A percentile compares a stretch with the other conserved stretches of the same genome.
Evolutionary conservation across 1,284 basidiomycete genomes (phyloP).

Genomic region (Heterobasidion irregulare): DNA sequence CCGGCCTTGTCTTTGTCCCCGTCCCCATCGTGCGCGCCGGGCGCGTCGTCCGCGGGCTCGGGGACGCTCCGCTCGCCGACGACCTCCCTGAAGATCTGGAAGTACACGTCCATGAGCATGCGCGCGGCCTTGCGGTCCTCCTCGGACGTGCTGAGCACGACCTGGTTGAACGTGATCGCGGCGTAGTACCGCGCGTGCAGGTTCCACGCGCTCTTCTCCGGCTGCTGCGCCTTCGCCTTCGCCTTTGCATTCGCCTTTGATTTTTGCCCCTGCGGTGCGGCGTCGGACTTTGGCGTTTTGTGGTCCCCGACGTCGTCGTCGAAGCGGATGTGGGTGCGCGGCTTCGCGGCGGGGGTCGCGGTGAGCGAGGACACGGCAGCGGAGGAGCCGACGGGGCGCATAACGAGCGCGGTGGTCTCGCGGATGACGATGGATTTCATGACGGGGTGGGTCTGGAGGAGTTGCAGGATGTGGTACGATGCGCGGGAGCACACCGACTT

Average conservation of each 20-base stretch:
- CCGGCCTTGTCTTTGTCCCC: slow-evolving; percentile 26
- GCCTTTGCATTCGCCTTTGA: slow-evolving; percentile 8
- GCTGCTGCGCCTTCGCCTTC: neutral
- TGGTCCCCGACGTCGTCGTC: slow-evolving; percentile 14
- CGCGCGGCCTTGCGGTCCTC: slow-evolving; percentile 74
- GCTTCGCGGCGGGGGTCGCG: slow-evolving; percentile 18
- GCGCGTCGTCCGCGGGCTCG: slow-evolving; percentile 16
- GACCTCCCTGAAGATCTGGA: slow-evolving; percentile 89
- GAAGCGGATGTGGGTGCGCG: slow-evolving; percentile 29
- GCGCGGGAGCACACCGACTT: slow-evolving; percentile 85
- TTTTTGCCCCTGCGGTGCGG: slow-evolving; percentile 6
- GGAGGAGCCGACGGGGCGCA: slow-evolving; percentile 44
- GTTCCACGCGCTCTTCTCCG: slow-evolving; percentile 20
- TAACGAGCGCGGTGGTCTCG: slow-evolving; percentile 78
- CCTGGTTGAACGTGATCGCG: slow-evolving; percentile 78
- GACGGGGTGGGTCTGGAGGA: slow-evolving; percentile 85
- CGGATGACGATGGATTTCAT: slow-evolving; percentile 93
- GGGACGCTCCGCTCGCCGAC: slow-evolving; percentile 48
- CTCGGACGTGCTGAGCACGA: slow-evolving; percentile 63
- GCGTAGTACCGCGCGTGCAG: slow-evolving; percentile 20
- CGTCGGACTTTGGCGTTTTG: too few species aligned
- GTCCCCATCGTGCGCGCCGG: too few species aligned
- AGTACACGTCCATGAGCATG: slow-evolving; percentile 86
- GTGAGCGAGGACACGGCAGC: slow-evolving; percentile 29
- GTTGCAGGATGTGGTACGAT: slow-evolving; percentile 83